Evolutionary conservation across 192 early-diverging fungal species (phyloP), one percentile per base, ranked within the genome.

Genomic region (Fimicolochytrium jonesii): DNA sequence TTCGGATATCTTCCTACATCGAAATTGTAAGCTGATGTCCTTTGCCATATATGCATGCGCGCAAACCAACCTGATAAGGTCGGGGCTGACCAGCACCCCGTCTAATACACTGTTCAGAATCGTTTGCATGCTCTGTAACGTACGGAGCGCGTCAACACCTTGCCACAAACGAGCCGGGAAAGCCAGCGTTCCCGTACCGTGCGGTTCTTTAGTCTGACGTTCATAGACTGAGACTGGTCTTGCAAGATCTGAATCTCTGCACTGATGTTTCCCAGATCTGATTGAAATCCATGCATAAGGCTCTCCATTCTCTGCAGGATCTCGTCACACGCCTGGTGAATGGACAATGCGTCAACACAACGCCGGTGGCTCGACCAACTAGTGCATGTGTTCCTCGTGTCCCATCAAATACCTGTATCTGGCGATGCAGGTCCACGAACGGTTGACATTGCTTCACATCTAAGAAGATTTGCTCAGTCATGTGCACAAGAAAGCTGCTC

Each of bases 171-270:
- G n/a, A n/a, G n/a, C n/a, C n/a, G n/a, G 39, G 35, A 11, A 46
- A 20, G 35, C 37, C 9, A 39, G 10, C 15, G 6, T 9, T 23
- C 6, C 10, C 52, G 7, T 58, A 71, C 71, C 49, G 82, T 88
- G 46, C 93, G 75, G 72, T 98, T 98, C 55, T 87, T 87, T 55
- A 94, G 76, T 57, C 81, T 80, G 29, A 91, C 75, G 64, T 81
- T 91, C 88, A 96, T 91, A 4, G 78, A 70, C 20, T 86, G 73
- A 0, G 89, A 92, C 52, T 90, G 80, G 47, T 86, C 84, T 67
- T 98, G 94, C 43, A 98, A 69, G 10, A 76, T 86, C 61, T 87
- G 82, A 49, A 98, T 98, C 57, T 96, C 94, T 33, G 77, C 77
- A 59, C 87, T 90, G 32, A 98, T 92, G 33, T 84, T 86, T 23